Percentiles rank a stretch among this genome's conserved stretches.
phyloP scores from a whole-genome alignment of 192 early-diverging fungal genomes.

The Dissophora ornata region DNA sequence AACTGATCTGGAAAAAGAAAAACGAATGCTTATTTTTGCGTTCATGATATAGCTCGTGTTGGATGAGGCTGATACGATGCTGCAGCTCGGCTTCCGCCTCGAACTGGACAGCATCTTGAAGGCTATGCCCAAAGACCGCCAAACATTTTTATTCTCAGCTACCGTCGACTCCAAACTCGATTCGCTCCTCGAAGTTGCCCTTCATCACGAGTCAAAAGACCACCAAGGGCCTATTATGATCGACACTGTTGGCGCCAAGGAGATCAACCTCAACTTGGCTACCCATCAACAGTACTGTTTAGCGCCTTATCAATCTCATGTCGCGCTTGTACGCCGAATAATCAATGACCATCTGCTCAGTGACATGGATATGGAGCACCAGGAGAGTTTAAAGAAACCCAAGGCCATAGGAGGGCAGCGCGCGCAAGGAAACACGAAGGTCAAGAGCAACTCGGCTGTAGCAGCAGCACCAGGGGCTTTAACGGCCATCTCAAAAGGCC shows the following conservation, averaged over 20 bases:
- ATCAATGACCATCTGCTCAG: constrained; percentile 67
- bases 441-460: not conserved
- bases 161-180: constrained; percentile 81
- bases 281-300: constrained; percentile 83
- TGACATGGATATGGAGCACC: constrained; percentile 53
- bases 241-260: constrained; percentile 87
- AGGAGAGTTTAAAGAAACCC: constrained; percentile 72
- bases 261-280: constrained; percentile 79
- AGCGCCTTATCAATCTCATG: constrained; percentile 70
- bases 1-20: too few relatives aligned
- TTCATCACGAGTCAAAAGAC: constrained; percentile 65
- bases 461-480: not conserved
- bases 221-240: constrained; percentile 66
- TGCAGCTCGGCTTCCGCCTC: constrained; percentile 91
- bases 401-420: not conserved
- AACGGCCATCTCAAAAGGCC: not conserved
- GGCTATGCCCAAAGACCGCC: constrained; percentile 73
- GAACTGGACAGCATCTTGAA: constrained; percentile 81
- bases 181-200: constrained; percentile 69
- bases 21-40: too few relatives aligned
- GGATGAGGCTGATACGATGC: constrained; percentile 94
- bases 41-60: constrained; percentile 77
- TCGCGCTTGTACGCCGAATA: constrained; percentile 71
- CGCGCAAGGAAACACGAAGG: not conserved
- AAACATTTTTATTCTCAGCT: constrained; percentile 95